Evolutionary conservation across 176 grass and related monocot genomes (phyloP), one percentile per base, ranked within the genome.

Genomic region (Tillandsia fasciculata): DNA sequence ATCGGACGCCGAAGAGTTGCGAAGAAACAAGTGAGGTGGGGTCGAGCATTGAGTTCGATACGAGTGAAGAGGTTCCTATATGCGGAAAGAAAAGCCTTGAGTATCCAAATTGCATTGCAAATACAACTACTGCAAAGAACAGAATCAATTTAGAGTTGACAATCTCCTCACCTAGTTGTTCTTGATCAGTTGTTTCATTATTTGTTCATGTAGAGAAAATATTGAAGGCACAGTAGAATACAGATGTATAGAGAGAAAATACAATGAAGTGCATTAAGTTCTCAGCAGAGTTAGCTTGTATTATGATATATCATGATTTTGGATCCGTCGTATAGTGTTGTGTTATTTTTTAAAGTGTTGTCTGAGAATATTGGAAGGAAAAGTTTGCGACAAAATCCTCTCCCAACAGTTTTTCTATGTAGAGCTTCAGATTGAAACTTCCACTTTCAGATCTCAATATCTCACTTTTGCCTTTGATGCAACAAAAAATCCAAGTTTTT

Each of bases 21-120:
- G 65, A 67, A 49, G 65, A 67, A 67, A 67, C 65, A 49, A 67
- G 65, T n/a, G 65, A 67, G 42, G 29, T 67, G 2, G 65, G 65
- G 48, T 67, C 65, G n/a, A 67, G 65, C 65, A 67, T 67, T 6
- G 65, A 67, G 65, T 67, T 22, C 12, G 65, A 67, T 47, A 67
- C 65, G 9, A 18, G 33, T 9, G 65, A 67, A 67, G 65, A 67
- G 15, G 9, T 22, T 48, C 65, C 65, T 48, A n/a, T 49, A 8
- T 49, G 29, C 13, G 11, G 15, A n/a, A 67, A 49, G 28, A 17
- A 26, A 47, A 29, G 64, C 10, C 11, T 29, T 17, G 28, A 15
- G 8, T 2, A 66, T 33, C 28, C 28, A 8, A 47, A 11, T 9
- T 23, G 64, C 33, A 7, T 12, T 48, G 64, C 64, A 48, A 12